These are phyloP conservation scores for Acacia acuminata DNA, from an alignment of 306 rosid species.

Conservation along the genomic window DNA sequence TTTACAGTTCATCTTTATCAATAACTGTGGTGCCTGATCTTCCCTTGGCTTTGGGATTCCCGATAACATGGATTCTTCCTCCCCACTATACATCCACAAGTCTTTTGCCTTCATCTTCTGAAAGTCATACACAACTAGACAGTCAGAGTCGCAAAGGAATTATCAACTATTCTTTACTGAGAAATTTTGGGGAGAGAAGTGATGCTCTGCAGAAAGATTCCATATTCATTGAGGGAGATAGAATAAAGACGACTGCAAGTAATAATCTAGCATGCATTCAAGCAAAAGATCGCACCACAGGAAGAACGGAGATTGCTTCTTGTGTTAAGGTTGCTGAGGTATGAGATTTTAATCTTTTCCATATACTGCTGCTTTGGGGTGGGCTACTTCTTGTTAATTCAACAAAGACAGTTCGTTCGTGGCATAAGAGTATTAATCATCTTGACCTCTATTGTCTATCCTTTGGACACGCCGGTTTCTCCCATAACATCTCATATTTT, in stretches of 20 bases:
- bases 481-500: background rate
- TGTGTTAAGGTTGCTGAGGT: constrained; percentile 90
- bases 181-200: constrained; percentile 49
- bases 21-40: constrained; percentile 79
- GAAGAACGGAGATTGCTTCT: constrained; percentile 86
- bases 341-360: constrained; percentile 33
- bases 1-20: constrained; percentile 71
- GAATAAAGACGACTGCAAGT: constrained; percentile 71
- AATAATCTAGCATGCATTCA: constrained; percentile 83
- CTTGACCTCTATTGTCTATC: background rate
- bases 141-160: constrained; percentile 62
- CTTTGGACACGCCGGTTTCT: constrained; percentile 1
- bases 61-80: constrained; percentile 95
- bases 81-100: constrained; percentile 75
- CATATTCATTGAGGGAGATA: constrained; percentile 72
- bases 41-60: constrained; percentile 85
- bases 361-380: background rate
- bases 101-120: constrained; percentile 68
- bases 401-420: background rate
- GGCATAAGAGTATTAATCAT: constrained; percentile 2
- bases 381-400: constrained; percentile 24
- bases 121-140: constrained; percentile 45
- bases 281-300: constrained; percentile 78
- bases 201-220: constrained; percentile 63
- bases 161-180: constrained; percentile 66